Evolutionary conservation across 129 eudicot genomes (phyloP).

Genomic region (Saussurea involucrata): DNA sequence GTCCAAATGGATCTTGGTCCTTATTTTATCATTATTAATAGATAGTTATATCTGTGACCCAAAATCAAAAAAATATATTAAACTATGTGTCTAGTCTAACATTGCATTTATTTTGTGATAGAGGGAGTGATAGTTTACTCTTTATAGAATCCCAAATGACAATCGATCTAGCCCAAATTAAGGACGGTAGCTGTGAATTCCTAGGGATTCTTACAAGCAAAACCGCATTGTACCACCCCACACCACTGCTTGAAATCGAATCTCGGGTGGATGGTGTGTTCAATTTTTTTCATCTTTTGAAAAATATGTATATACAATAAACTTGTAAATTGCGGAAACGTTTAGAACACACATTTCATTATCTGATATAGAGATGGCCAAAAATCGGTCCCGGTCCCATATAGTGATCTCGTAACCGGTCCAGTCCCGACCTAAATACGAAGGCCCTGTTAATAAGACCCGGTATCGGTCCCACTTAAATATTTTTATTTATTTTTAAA

Average conservation of each 20-base stretch:
- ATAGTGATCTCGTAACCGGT: too few species aligned
- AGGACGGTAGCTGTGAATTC: neutral
- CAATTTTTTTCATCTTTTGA: neutral
- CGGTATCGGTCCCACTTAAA: too few species aligned
- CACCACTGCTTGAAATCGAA: neutral
- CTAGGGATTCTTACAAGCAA: neutral
- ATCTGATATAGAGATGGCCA: too few species aligned
- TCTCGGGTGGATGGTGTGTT: neutral
- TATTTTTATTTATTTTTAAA: too few species aligned
- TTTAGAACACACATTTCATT: neutral
- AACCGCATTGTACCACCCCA: neutral
- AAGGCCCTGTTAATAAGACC: too few species aligned
- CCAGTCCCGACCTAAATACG: too few species aligned
- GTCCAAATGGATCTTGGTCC: neutral
- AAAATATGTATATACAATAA: neutral
- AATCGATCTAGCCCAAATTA: neutral
- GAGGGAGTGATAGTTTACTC: neutral
- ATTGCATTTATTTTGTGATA: conserved; percentile 2
- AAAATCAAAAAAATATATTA: neutral
- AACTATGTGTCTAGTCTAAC: neutral
- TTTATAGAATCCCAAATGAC: neutral
- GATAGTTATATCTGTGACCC: neutral
- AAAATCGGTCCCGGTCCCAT: too few species aligned
- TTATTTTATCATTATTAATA: neutral
- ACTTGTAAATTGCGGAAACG: neutral